Evolutionary conservation across 345 rosid genomes (phyloP).

Genomic region (Nephelium lappaceum): DNA sequence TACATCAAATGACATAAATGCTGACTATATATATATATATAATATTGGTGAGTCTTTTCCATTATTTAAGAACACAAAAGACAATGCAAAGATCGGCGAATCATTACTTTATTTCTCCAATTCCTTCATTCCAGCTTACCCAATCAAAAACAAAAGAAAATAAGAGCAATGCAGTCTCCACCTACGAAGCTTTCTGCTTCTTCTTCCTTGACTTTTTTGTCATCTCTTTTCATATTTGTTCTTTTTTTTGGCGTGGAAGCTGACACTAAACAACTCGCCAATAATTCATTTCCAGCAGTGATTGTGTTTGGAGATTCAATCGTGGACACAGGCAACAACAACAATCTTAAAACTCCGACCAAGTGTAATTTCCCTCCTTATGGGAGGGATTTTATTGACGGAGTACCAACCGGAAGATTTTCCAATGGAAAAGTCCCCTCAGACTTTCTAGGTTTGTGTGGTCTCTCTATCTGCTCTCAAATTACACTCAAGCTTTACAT

Average conservation of each 20-base stretch:
- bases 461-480: not conserved
- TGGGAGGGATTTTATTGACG: conserved; percentile 39
- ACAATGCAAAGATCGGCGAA: not conserved
- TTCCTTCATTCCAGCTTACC: not conserved
- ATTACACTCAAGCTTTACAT: not conserved
- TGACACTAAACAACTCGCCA: not conserved
- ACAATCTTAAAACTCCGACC: conserved; percentile 19
- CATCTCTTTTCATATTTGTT: not conserved
- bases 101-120: not conserved
- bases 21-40: not conserved
- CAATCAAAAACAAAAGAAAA: not conserved
- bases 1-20: not conserved
- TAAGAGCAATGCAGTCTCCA: conserved; percentile 8
- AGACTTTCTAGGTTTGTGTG: conserved; percentile 33
- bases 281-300: conserved; percentile 20
- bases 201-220: not conserved
- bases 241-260: not conserved
- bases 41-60: no score
- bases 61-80: not conserved
- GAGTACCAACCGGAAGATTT: conserved; percentile 40
- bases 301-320: conserved; percentile 52
- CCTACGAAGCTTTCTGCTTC: not conserved
- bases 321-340: conserved; percentile 47
- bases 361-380: conserved; percentile 50
- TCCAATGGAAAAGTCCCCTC: conserved; percentile 45